phyloP scores from a whole-genome alignment of 192 early-diverging fungal species.

The Umbelopsis sp. region DNA sequence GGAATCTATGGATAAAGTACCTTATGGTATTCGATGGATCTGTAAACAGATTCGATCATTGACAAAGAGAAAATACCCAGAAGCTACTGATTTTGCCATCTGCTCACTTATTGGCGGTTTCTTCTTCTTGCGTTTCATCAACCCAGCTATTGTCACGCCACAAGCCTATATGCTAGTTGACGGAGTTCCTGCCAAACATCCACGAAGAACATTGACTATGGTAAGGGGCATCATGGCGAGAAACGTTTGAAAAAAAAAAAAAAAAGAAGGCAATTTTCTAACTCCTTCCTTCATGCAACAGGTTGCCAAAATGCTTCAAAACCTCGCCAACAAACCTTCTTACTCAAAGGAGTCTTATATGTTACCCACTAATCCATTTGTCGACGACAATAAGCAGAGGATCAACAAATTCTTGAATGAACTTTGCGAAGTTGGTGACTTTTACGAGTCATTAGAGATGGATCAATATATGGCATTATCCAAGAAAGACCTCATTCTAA shows the following conservation, averaged over 20 bases:
- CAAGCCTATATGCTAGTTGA: conserved; percentile 91
- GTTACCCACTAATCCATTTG: conserved; percentile 86
- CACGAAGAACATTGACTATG: conserved; percentile 82
- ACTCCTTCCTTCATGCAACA: too few relatives aligned
- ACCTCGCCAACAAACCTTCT: conserved; percentile 91
- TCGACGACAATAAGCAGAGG: conserved; percentile 82
- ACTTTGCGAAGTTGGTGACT: conserved; percentile 92
- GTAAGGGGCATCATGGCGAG: conserved; percentile 33
- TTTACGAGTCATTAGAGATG: conserved; percentile 97
- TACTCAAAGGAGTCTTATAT: conserved; percentile 93
- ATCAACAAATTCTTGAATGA: conserved; percentile 90
- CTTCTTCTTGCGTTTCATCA: conserved; percentile 93
- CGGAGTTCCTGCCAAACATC: conserved; percentile 69
- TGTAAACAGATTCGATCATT: conserved; percentile 94
- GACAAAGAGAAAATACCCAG: conserved; percentile 88
- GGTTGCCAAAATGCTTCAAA: conserved; percentile 94
- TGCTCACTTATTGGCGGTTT: conserved; percentile 95
- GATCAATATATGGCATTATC: conserved; percentile 96
- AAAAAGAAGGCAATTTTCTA: neutral
- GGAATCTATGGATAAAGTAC: conserved; percentile 80
- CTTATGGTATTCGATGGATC: conserved; percentile 95
- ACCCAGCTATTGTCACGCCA: conserved; percentile 95
- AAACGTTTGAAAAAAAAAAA: neutral
- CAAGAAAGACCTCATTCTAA: conserved; percentile 86
- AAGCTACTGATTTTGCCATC: conserved; percentile 80